Evolutionary conservation across 805 yeast genomes (phyloP), one percentile per base, ranked within the genome.

Genomic region (Yarrowia deformans): DNA sequence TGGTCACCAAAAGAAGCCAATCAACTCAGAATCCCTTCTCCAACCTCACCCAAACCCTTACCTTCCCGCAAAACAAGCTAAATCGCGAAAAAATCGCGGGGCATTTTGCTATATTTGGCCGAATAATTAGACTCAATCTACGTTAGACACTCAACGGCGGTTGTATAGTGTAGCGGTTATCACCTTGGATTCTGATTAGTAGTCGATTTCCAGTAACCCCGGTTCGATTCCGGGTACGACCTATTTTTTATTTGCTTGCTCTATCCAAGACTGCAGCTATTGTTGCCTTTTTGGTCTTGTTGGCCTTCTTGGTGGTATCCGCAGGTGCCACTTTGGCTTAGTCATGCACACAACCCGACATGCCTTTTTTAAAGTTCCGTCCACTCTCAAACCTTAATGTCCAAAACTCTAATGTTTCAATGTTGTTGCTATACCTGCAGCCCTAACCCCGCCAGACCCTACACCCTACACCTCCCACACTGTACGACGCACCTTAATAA

Each of bases 201-300:
- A 23, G 9, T 52, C 42, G 40, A 52, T 19, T 54, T 54, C 60
- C 60, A 54, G 60, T 54, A 54, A 54, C 60, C 60, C 60, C 60
- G 60, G 60, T 54, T 54, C 60, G 60, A 54, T 54, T 54, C 60
- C 60, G 60, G 60, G 60, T 54, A 54, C 60, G 60, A 54, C 60
- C 60, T 54, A 23, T 54, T 16, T 39, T 39, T 18, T n/a, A n/a
- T 35, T 34, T n/a, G 6, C 10, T 2, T 18, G 12, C 43, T 8
- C 35, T 23, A 2, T 23, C 29, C 2, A 23, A 23, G 29, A 4
- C 29, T 23, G 3, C 32, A n/a, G 10, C 14, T n/a, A n/a, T 50
- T 10, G 55, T 35, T 50, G 58, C 43, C 58, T 35, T 54, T 37
- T 54, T 35, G n/a, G n/a, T n/a, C n/a, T n/a, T n/a, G n/a, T n/a